phyloP scores from a whole-genome alignment of 371 early-diverging fungal species.

The Apophysomyces elegans region DNA sequence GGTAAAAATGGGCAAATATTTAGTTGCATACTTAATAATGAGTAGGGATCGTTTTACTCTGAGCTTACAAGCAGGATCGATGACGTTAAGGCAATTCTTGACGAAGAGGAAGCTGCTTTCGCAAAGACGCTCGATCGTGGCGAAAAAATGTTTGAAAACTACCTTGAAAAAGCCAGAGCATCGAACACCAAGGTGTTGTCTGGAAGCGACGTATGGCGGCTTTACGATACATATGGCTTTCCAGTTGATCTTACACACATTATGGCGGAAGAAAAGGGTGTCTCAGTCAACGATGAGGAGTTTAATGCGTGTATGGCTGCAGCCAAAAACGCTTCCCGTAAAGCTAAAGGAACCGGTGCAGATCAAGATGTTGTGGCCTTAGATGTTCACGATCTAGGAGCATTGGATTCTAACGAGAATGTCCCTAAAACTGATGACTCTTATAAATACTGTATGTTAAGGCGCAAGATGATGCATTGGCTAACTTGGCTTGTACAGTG shows the following conservation, averaged over 20 bases:
- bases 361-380: slow-evolving; percentile 73
- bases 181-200: slow-evolving; percentile 65
- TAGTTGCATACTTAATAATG: neutral
- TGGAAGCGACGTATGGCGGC: slow-evolving; percentile 95
- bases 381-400: slow-evolving; percentile 92
- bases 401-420: slow-evolving; percentile 72
- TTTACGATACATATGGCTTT: slow-evolving; percentile 99
- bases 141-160: slow-evolving; percentile 90
- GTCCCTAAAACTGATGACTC: slow-evolving; percentile 91
- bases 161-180: slow-evolving; percentile 74
- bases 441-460: slow-evolving; percentile 75
- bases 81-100: slow-evolving; percentile 90
- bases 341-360: slow-evolving; percentile 62
- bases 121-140: slow-evolving; percentile 98
- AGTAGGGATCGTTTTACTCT: slow-evolving; percentile 81
- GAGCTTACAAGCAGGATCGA: slow-evolving; percentile 78
- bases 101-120: slow-evolving; percentile 97
- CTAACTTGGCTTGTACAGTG: slow-evolving; percentile 29
- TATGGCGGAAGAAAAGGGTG: slow-evolving; percentile 97
- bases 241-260: slow-evolving; percentile 98
- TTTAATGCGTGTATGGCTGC: slow-evolving; percentile 84
- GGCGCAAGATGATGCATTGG: neutral
- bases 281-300: slow-evolving; percentile 86
- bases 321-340: slow-evolving; percentile 84
- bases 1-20: slow-evolving; percentile 32